Evolutionary conservation across 352 stramenopile genomes (phyloP), one percentile per base, ranked within the genome.

Genomic region (Aphanomyces cochlioides): DNA sequence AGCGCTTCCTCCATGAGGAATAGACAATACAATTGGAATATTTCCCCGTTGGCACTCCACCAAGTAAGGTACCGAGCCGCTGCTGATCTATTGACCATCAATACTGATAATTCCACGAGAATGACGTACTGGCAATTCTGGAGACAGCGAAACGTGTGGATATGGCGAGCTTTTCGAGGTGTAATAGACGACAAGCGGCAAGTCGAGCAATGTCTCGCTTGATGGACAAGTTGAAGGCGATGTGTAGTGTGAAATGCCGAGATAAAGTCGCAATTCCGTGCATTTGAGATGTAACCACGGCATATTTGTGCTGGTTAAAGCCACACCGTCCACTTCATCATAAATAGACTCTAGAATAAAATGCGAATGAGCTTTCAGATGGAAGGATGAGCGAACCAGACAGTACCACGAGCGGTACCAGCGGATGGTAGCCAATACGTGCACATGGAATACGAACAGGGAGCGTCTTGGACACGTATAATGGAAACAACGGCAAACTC

Each of bases 11-110:
- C 63, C 63, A 37, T 69, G 63, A 17, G 63, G 63, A 15, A 69
- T 60, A 1, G 63, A 69, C 36, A 69, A 47, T 19, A 69, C 3
- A 8, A 69, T 69, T 4, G 63, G 63, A 7, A 69, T 15, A 15
- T 69, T 69, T 10, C 63, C 63, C 1, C 63, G 43, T 34, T 47
- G 40, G 50, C 54, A 69, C 43, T 69, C 63, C 1, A 69, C 63
- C 21, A 69, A 43, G 50, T 69, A 47, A 17, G 63, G 63, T n/a
- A 69, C 63, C 47, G 34, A 58, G 7, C 63, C 39, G 13, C 5
- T 28, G 50, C 59, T 47, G 10, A 60, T 48, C 41, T 69, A 69
- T 63, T 5, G 5, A 7, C 28, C 28, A 41, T 63, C 28, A 41
- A 65, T 8, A 1, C 7, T 50, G 37, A 50, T n/a, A 10, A 5